Conservation (phyloP, 164 flowering plant species). For the Taxillus chinensis region DNA sequence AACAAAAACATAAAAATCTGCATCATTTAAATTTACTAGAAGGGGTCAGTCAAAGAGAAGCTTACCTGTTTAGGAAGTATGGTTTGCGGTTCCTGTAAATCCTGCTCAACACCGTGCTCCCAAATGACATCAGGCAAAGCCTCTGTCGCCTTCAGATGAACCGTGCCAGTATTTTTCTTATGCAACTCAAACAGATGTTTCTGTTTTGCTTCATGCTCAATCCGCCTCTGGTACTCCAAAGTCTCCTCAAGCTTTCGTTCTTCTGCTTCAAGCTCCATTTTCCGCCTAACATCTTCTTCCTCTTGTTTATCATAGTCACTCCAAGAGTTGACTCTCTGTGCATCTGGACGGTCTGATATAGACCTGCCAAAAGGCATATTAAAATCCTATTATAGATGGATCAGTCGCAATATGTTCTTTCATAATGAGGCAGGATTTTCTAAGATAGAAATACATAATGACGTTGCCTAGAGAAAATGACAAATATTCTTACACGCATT, state of each 20-base stretch:
- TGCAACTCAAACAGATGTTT: constrained; percentile 83
- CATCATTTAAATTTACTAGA: background rate
- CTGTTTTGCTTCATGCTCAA: constrained; percentile 88
- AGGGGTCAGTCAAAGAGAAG: background rate
- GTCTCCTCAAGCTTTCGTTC: constrained; percentile 92
- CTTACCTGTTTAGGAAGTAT: constrained; percentile 18
- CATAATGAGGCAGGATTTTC: background rate
- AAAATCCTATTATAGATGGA: constrained; percentile 1
- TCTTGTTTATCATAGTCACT: constrained; percentile 29
- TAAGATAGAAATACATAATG: background rate
- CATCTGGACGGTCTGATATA: constrained; percentile 24
- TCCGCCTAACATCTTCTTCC: constrained; percentile 66
- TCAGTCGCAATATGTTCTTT: background rate
- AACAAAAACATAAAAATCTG: background rate
- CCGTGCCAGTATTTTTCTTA: constrained; percentile 29
- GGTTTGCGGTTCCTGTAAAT: constrained; percentile 11
- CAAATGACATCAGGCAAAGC: constrained; percentile 10
- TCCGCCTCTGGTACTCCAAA: constrained; percentile 80
- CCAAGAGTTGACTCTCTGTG: constrained; percentile 20
- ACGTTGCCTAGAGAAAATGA: background rate
- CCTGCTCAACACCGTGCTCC: constrained; percentile 8
- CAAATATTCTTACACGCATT: constrained; percentile 30
- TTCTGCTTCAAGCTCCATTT: constrained; percentile 86
- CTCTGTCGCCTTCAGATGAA: constrained; percentile 20
- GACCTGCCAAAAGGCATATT: constrained; percentile 31